phyloP scores from a whole-genome alignment of 2,329 filamentous ascomycete genomes.

The Magnaporthiopsis rhizophila region DNA sequence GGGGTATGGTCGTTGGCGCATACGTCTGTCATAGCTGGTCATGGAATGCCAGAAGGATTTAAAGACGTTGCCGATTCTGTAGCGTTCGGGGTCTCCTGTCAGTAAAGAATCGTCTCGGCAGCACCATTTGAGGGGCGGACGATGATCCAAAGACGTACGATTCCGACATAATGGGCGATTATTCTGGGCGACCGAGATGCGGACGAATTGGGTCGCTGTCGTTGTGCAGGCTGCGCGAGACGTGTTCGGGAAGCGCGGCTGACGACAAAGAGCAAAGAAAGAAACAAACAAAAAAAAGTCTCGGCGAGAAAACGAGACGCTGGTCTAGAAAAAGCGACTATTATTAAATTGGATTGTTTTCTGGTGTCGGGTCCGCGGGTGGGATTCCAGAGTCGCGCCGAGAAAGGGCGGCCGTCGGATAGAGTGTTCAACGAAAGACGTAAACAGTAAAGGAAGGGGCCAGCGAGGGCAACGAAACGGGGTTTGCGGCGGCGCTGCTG shows the following conservation, averaged over 20 bases:
- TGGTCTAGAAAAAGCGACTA: neutral
- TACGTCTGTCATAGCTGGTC: constrained; percentile 63
- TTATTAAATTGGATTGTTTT: constrained; percentile 1
- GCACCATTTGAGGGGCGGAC: neutral
- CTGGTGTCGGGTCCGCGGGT: neutral
- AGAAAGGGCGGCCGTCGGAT: constrained; percentile 1
- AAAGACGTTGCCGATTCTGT: constrained; percentile 62
- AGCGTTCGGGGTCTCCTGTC: neutral
- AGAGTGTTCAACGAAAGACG: constrained; percentile 1
- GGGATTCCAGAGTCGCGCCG: constrained; percentile 2
- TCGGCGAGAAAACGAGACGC: neutral
- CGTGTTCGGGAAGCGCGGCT: neutral
- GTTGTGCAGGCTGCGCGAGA: neutral
- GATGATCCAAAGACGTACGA: neutral
- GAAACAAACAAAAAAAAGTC: neutral
- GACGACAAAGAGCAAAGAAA: neutral
- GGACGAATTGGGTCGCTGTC: neutral
- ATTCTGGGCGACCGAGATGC: neutral
- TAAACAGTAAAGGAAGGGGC: constrained; percentile 2
- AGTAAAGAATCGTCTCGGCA: neutral
- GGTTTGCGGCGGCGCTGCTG: neutral
- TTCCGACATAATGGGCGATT: constrained; percentile 2
- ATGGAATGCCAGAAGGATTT: constrained; percentile 94
- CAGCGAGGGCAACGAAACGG: neutral
- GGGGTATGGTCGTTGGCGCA: constrained; percentile 23